Evolutionary conservation across 768 basidiomycete genomes (phyloP).

Genomic region (Suillus bovinus): DNA sequence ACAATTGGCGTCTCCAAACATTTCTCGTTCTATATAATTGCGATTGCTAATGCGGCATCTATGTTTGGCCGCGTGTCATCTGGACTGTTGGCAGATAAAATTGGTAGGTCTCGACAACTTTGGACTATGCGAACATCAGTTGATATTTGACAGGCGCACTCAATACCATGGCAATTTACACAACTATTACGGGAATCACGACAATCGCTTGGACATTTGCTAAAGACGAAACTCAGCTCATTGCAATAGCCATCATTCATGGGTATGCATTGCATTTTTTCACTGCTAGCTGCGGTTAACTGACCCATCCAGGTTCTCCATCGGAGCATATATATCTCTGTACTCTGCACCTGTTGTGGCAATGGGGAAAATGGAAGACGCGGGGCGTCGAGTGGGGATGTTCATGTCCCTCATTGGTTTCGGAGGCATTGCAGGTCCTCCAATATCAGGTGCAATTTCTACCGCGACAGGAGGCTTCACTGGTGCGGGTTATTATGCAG

Average conservation of each 20-base stretch:
- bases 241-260: too few relatives aligned
- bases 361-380: slow-evolving; percentile 59
- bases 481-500: slow-evolving; percentile 42
- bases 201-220: slow-evolving; percentile 76
- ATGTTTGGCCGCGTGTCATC: too few relatives aligned
- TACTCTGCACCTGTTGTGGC: slow-evolving; percentile 65
- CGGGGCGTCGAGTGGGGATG: slow-evolving; percentile 67
- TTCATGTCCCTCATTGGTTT: slow-evolving; percentile 59
- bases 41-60: slow-evolving; percentile 69
- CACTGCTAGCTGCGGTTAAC: neutral
- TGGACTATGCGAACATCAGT: neutral
- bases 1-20: slow-evolving; percentile 46
- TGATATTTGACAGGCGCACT: slow-evolving; percentile 50
- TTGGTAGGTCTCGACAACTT: slow-evolving; percentile 37
- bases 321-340: slow-evolving; percentile 66
- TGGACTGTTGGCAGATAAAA: slow-evolving; percentile 53
- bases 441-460: slow-evolving; percentile 72
- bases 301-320: slow-evolving; percentile 45
- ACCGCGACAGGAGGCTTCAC: slow-evolving; percentile 47
- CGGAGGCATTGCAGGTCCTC: slow-evolving; percentile 68
- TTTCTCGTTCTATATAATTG: slow-evolving; percentile 64
- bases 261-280: slow-evolving; percentile 45
- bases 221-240: slow-evolving; percentile 41
- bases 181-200: slow-evolving; percentile 50
- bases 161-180: slow-evolving; percentile 69